A percentile compares a stretch with the other conserved stretches of the same genome.
phyloP scores from a whole-genome alignment of 768 basidiomycete species.

The Cystofilobasidium ferigula region DNA sequence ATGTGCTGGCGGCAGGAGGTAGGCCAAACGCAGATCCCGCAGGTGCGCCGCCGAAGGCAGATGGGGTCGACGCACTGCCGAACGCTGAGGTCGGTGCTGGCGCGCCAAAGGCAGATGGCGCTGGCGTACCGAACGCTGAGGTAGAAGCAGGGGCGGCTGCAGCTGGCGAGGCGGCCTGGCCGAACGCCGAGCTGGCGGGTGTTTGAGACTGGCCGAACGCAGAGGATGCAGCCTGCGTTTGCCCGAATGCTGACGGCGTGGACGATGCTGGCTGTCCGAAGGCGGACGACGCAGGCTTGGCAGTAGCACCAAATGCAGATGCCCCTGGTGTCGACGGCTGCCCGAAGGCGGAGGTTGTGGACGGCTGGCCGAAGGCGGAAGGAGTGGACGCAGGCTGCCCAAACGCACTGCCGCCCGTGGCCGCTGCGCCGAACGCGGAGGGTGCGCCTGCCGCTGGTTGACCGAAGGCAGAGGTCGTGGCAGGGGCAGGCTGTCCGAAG shows the following conservation, averaged over 20 bases:
- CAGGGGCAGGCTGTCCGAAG: slow-evolving; percentile 5
- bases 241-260: background rate
- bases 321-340: background rate
- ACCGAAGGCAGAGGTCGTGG: slow-evolving; percentile 18
- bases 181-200: background rate
- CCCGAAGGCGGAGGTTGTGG: slow-evolving; percentile 11
- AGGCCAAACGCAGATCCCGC: background rate
- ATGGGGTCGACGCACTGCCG: background rate
- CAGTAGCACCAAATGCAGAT: background rate
- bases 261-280: background rate
- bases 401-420: background rate
- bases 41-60: background rate
- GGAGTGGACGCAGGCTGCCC: slow-evolving; percentile 10
- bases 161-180: background rate
- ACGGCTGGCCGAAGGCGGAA: background rate
- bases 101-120: background rate
- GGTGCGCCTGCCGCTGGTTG: background rate
- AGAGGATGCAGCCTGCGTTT: background rate
- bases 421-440: slow-evolving; percentile 2
- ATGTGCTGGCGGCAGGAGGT: background rate
- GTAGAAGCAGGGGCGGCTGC: background rate
- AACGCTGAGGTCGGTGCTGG: background rate
- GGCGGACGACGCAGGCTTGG: background rate
- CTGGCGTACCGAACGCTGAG: background rate
- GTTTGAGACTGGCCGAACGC: slow-evolving; percentile 8